phyloP scores from a whole-genome alignment of 192 early-diverging fungal species.

The Coemansia sp. region DNA sequence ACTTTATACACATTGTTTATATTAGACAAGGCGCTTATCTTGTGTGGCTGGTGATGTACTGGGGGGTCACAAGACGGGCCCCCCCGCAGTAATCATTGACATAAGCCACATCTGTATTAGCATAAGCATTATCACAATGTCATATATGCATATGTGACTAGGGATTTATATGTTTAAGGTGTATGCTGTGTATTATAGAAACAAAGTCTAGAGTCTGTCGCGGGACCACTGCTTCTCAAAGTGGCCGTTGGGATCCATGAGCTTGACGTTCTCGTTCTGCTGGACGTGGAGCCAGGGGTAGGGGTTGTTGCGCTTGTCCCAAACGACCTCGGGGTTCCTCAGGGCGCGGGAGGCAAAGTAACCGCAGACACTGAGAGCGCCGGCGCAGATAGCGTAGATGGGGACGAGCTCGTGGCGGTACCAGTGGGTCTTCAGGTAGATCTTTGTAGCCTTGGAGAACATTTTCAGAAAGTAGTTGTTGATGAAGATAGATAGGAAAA shows the following conservation, averaged over 20 bases:
- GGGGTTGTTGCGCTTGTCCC: slow-evolving; percentile 50
- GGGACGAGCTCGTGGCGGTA: slow-evolving; percentile 54
- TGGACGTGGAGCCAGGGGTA: slow-evolving; percentile 52
- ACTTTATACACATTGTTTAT: background rate
- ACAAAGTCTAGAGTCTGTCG: slow-evolving; percentile 31
- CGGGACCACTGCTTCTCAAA: slow-evolving; percentile 53
- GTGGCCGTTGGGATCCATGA: slow-evolving; percentile 41
- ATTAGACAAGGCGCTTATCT: background rate
- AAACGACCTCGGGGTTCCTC: slow-evolving; percentile 50
- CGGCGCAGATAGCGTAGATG: slow-evolving; percentile 40
- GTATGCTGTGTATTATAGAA: too few relatives aligned
- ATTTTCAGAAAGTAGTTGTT: slow-evolving; percentile 24
- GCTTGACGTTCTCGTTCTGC: slow-evolving; percentile 54
- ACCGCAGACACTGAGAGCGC: slow-evolving; percentile 36
- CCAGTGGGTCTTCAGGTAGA: slow-evolving; percentile 52
- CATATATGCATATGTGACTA: too few relatives aligned
- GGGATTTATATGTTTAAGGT: too few relatives aligned
- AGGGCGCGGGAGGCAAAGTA: slow-evolving; percentile 42
- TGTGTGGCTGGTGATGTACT: too few relatives aligned
- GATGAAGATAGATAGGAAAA: slow-evolving; percentile 5
- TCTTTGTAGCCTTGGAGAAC: slow-evolving; percentile 46
- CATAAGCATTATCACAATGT: background rate
- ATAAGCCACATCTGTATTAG: background rate
- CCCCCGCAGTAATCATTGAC: too few relatives aligned
- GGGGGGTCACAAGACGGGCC: too few relatives aligned